Conservation (phyloP, 805 yeast genomes). For the Starmera pachycereana region DNA sequence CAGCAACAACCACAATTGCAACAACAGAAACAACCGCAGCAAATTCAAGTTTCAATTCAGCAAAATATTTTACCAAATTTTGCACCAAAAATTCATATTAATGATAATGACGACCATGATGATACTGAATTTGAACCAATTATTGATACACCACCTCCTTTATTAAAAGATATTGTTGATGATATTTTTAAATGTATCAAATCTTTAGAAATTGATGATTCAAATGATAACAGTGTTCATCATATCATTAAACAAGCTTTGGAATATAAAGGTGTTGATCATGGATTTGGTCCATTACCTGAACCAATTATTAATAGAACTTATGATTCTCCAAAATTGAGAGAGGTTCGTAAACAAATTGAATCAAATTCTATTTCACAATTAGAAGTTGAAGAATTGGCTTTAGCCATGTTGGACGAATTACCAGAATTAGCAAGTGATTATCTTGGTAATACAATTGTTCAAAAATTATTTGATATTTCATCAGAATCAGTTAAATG, state of each 20-base stretch:
- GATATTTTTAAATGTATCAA: constrained; percentile 20
- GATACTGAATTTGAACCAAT: constrained; percentile 4
- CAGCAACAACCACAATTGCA: constrained; percentile 14
- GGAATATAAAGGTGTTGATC: constrained; percentile 35
- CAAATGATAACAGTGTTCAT: constrained; percentile 22
- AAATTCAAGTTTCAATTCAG: background rate
- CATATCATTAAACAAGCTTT: constrained; percentile 36
- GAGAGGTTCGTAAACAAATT: constrained; percentile 74
- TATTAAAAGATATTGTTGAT: constrained; percentile 15
- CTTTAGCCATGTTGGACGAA: constrained; percentile 77
- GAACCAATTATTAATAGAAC: constrained; percentile 58
- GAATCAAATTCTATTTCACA: constrained; percentile 44
- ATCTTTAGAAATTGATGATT: constrained; percentile 22
- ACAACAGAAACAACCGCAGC: background rate
- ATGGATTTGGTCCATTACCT: constrained; percentile 66
- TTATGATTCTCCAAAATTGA: constrained; percentile 78
- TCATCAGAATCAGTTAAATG: constrained; percentile 65
- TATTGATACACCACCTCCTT: constrained; percentile 11
- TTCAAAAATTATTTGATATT: constrained; percentile 76
- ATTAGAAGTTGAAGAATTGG: constrained; percentile 68
- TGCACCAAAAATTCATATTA: no score
- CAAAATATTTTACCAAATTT: no score
- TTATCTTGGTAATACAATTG: constrained; percentile 91
- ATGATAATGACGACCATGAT: no score
- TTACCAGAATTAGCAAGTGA: constrained; percentile 87